These are phyloP conservation scores for Marasmius sp. DNA, from an alignment of 1,284 basidiomycete species.

Conservation along the genomic window DNA sequence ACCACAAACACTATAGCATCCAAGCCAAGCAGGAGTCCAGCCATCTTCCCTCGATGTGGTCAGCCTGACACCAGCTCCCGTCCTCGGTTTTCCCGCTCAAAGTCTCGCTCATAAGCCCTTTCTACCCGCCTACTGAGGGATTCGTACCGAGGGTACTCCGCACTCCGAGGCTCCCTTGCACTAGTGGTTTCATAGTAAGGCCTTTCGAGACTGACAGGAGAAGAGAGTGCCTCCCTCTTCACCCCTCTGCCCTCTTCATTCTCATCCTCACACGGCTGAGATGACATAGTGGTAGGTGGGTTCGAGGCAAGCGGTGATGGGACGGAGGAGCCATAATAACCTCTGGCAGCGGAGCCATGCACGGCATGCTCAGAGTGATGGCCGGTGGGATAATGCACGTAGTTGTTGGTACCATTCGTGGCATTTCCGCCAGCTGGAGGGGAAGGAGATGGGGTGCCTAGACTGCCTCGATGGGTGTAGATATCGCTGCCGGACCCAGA, in stretches of 20 bases:
- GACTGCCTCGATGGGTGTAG: conserved; percentile 46
- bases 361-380: conserved; percentile 23
- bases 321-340: conserved; percentile 8
- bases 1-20: neutral
- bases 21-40: neutral
- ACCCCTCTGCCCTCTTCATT: conserved; percentile 1
- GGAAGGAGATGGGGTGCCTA: conserved; percentile 58
- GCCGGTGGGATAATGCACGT: conserved; percentile 49
- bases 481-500: conserved; percentile 54
- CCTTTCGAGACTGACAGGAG: conserved; percentile 12
- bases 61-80: conserved; percentile 11
- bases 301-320: conserved; percentile 13
- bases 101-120: conserved; percentile 7
- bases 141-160: conserved; percentile 5
- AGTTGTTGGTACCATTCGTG: conserved; percentile 20
- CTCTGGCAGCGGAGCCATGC: neutral
- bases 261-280: conserved; percentile 10
- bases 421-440: conserved; percentile 50
- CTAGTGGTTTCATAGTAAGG: conserved; percentile 8
- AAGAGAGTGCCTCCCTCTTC: conserved; percentile 6
- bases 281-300: conserved; percentile 10
- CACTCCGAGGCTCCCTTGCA: neutral
- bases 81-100: conserved; percentile 6
- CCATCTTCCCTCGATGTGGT: neutral
- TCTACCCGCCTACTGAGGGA: conserved; percentile 1